Base-by-base conservation (phyloP, 2,329 filamentous ascomycete genomes). In the Xylariales sp. region DNA sequence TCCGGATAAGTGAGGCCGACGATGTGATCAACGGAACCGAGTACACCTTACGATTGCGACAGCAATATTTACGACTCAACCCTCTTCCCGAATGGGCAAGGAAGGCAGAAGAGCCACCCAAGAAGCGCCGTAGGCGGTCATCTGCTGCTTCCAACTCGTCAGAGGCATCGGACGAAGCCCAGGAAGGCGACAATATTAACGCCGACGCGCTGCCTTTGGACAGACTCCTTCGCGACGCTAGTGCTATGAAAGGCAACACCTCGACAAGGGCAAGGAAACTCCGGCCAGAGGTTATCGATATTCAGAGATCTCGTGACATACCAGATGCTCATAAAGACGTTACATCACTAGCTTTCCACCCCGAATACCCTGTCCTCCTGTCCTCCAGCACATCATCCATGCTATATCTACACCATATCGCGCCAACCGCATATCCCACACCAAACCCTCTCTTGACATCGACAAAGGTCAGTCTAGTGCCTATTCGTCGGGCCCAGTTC, bases 391-490 rank as follows among this genome's bases (percentile, higher is more conserved):
- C 91, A 62, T 92, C 93, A 59, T 93, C 93, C 23, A 91, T 94
- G 4, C 86, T 98, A 62, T 94, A 92, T 79, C 86, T 99, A 53
- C 94, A 99, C 80, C 94, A 97, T 78, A 89, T 98, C 73, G 91
- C 91, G 46, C 92, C 91, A 50, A 88, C 87, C 59, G 91, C 90
- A 30, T 88, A 88, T 75, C 90, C 91, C 43, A 91, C 89, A 41
- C 93, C 94, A 18, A 97, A 98, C 78, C 96, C 95, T 7, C 89
- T 94, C 46, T 86, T 98, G 64, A 97, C 95, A 0, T 97, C 94
- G 14, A 87, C 98, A 28, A 94, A 97, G 79, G 88, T 97, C 76
- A 91, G 90, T 76, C 87, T 89, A 70, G 95, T 94, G 0, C 92
- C 94, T n/a, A 86, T 99, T 61, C 89, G 91, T 66, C 93, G 91